Evolutionary conservation across 192 early-diverging fungal species (phyloP), one percentile per base, ranked within the genome.

Genomic region (Allomyces javanicus): DNA sequence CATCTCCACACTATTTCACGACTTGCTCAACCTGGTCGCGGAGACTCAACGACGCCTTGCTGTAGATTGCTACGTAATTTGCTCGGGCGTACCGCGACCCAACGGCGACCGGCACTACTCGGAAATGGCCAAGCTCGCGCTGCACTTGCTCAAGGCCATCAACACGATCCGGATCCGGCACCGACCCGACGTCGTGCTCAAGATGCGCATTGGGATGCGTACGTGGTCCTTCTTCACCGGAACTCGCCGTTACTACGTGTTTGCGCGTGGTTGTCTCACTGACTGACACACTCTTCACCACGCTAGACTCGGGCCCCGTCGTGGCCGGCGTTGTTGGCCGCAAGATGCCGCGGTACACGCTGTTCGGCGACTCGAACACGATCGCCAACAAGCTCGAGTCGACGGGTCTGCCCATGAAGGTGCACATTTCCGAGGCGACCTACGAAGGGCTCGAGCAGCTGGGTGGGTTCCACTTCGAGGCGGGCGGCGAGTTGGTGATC

Each of bases 361-460:
- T 79, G 21, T 76, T 79, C 61, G 78, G 74, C 45, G 72, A 78
- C 65, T 76, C 76, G 14, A 72, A 73, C 62, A 76, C 74, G 61
- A 66, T 69, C 17, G 74, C 74, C 4, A 71, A 67, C 19, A 64
- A 73, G n/a, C 76, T 78, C 74, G 78, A 79, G 72, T 70, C 70
- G 4, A 73, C 70, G 55, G 67, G 72, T 6, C 23, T 63, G 27
- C 68, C 69, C 1, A 65, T 63, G 25, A 63, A 66, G 26, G 76
- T 77, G 44, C 76, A 77, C 26, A 66, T 77, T 9, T 67, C 69
- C 25, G 65, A 66, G 62, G 68, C 33, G n/a, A 72, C 72, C 7
- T 64, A 67, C 50, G 58, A 72, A 14, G 63, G 55, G 21, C 62
- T 76, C 1, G 26, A 69, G 24, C 23, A 61, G 22, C n/a, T 43